A percentile compares a stretch with the other conserved stretches of the same genome.
Conservation (phyloP, 805 yeast genomes). For the Cyberlindnera bimundalis region DNA sequence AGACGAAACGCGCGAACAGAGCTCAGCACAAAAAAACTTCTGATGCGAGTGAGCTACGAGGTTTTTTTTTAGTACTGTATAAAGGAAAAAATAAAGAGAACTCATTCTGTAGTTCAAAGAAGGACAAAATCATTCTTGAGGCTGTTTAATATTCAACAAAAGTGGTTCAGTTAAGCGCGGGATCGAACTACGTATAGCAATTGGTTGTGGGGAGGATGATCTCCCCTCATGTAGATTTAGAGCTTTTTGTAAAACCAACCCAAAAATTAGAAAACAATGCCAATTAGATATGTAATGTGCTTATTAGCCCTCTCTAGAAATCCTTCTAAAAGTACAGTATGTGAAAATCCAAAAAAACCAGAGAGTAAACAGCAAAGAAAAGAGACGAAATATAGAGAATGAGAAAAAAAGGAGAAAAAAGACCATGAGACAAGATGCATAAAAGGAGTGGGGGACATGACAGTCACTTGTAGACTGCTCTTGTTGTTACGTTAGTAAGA, state of each 20-base stretch:
- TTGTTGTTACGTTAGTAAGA: not conserved
- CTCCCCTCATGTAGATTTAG: no score
- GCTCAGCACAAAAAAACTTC: no score
- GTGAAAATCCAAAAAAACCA: conserved; percentile 4
- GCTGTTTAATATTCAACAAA: no score
- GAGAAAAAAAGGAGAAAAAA: conserved; percentile 3
- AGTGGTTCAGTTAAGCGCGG: no score
- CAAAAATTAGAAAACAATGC: conserved; percentile 8
- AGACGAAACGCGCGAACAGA: no score
- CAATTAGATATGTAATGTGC: conserved; percentile 4
- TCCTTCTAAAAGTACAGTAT: conserved; percentile 4
- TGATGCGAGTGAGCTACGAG: no score
- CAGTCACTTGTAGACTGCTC: not conserved
- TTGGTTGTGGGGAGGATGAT: conserved; percentile 1
- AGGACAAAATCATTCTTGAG: no score
- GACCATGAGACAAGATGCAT: conserved; percentile 9
- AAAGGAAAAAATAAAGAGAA: no score
- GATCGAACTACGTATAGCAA: no score
- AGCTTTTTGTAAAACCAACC: conserved; percentile 7
- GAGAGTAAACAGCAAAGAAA: conserved; percentile 1
- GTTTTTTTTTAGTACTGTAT: no score
- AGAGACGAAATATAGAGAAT: conserved; percentile 3
- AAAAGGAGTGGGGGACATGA: not conserved
- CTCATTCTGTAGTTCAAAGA: no score
- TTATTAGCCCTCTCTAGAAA: conserved; percentile 4